Base-by-base conservation (phyloP, 805 yeast genomes). In the Zygosaccharomyces bisporus region DNA sequence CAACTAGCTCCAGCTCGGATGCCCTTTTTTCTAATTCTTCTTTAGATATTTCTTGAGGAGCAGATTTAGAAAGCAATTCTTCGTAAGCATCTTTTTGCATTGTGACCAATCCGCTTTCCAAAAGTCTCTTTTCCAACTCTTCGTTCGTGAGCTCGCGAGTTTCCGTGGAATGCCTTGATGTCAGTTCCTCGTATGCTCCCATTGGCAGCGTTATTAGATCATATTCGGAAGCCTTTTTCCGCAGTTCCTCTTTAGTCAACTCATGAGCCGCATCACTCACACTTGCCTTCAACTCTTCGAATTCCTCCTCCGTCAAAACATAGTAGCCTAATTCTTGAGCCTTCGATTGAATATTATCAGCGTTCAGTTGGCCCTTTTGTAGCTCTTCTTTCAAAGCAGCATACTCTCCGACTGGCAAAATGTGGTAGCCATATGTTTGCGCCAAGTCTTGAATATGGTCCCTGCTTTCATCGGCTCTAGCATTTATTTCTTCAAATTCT, bases 291-390 rank as follows among this genome's bases (percentile, higher is more conserved):
- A 56, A 19, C n/a, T 34, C 41, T 19, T 45, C 36, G 19, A 43
- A 47, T 25, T 49, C 50, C 12, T 51, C 51, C 7, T 41, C 19
- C 4, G 54, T 44, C 10, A 57, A 13, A 5, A 54, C 51, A 6
- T 50, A 43, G 32, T 41, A 50, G 4, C 63, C 65, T n/a, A 52
- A 41, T 18, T 46, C 44, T 2, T 46, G 10, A 5, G 53, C 52
- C 13, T 47, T 52, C 4, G 48, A 45, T 10, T 52, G 47, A 6
- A 61, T 35, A 16, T 50, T 47, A 2, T 48, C 50, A 12, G 50
- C 48, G 4, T 52, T 45, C 16, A 46, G 27, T 14, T 39, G 41
- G 12, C 34, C 38, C 2, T 43, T 34, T 25, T 27, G 32, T 8
- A 42, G n/a, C 25, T 20, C 55, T 47, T 34, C 40, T 21, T 43